Evolutionary conservation across 306 rosid species (phyloP).

Genomic region (Lathyrus sativus): DNA sequence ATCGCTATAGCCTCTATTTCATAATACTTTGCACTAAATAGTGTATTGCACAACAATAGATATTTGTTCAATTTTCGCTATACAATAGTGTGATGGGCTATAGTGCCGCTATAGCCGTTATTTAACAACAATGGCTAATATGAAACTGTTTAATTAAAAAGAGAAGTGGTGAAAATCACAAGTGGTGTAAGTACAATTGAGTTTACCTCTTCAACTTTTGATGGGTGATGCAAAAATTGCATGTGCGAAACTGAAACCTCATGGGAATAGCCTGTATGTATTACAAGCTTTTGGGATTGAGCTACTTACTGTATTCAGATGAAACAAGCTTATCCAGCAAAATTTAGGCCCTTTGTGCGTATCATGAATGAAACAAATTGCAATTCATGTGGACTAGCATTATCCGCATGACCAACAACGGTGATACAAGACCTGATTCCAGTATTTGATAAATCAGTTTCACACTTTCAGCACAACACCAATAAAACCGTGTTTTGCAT

Average conservation of each 20-base stretch:
- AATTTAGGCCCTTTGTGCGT: constrained; percentile 60
- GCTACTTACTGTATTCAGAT: background rate
- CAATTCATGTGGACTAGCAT: constrained; percentile 48
- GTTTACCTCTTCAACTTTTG: constrained; percentile 25
- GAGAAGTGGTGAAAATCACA: constrained; percentile 18
- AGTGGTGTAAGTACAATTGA: constrained; percentile 1
- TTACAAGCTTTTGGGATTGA: constrained; percentile 48
- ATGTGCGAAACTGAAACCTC: constrained; percentile 25
- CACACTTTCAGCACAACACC: constrained; percentile 61
- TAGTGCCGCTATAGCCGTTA: too few species aligned
- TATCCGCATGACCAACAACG: constrained; percentile 66
- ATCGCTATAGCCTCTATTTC: too few species aligned
- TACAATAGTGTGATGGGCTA: too few species aligned
- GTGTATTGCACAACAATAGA: too few species aligned
- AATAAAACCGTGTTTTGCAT: constrained; percentile 54
- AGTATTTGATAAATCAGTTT: constrained; percentile 57
- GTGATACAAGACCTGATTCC: constrained; percentile 56
- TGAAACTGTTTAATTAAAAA: constrained; percentile 24
- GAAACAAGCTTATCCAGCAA: constrained; percentile 24
- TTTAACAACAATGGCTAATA: too few species aligned
- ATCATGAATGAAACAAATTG: constrained; percentile 55
- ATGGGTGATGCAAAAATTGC: constrained; percentile 13
- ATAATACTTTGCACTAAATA: too few species aligned
- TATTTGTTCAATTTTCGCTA: too few species aligned
- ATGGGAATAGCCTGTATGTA: background rate